Base-by-base conservation (phyloP, 2,329 filamentous ascomycete species). In the Xylaria sp. region DNA sequence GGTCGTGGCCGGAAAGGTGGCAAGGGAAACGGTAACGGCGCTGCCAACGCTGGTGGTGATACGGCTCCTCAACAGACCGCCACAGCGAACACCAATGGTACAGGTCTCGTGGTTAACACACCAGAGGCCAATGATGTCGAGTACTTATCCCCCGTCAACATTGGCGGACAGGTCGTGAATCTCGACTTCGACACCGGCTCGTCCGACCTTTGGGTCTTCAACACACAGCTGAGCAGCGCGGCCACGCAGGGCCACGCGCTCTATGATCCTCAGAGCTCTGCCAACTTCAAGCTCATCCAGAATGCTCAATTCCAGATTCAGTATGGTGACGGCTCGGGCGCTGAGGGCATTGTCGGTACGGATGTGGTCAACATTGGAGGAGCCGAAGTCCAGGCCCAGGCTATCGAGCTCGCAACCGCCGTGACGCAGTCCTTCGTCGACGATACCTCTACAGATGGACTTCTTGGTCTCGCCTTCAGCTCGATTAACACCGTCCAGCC, bases 121-220 rank as follows among this genome's bases (percentile, higher is more conserved):
- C 76, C 76, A 7, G 75, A 77, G 51, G 61, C 69, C 33, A 72
- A 75, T 39, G 77, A 78, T 29, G 73, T 76, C 50, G 76, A 77
- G 51, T 78, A 78, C 57, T 55, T 78, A 15, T 72, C 74, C 2
- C 76, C 76, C 9, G 76, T 78, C n/a, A 71, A 70, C 38, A 77
- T 78, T 50, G 77, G 77, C 20, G 75, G 75, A 22, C 75, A 78
- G 59, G 73, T 73, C 25, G 31, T 78, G 25, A 77, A 77, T 60
- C 72, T 78, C 39, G 77, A 78, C 50, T 77, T 79, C 66, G 77
- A 79, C 66, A 76, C 77, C 13, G 77, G 77, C 27, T 78, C 77
- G 9, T 78, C 77, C 10, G 77, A 79, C 51, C 69, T 79, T 17
- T 78, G 77, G 77, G 75, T 78, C 25, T 78, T 78, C 69, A 77